phyloP scores from a whole-genome alignment of 306 rosid species.

The Vicia faba region DNA sequence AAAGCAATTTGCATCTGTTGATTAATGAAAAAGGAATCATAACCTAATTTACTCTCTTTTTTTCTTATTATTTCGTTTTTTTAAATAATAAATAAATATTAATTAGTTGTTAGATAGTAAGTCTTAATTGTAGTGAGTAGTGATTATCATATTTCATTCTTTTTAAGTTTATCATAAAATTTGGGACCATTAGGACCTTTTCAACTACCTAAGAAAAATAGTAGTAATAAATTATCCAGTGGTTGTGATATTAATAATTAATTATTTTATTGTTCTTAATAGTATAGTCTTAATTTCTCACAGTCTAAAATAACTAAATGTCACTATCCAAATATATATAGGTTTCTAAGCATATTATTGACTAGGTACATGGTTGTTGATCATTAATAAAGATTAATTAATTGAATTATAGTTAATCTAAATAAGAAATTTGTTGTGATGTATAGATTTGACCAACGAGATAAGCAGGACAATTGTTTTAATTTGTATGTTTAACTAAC shows the following conservation, averaged over 20 bases:
- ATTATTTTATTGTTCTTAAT: conserved; percentile 5
- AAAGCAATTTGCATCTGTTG: conserved; percentile 48
- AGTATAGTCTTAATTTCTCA: not conserved
- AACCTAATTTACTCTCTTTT: conserved; percentile 38
- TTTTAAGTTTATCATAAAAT: conserved; percentile 8
- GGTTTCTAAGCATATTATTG: conserved; percentile 29
- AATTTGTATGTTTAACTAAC: conserved; percentile 30
- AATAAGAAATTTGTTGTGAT: conserved; percentile 24
- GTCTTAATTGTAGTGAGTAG: not conserved
- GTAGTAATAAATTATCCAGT: conserved; percentile 12
- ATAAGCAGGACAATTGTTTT: conserved; percentile 40
- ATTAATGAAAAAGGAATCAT: conserved; percentile 44
- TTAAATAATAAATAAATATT: not conserved
- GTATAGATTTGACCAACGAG: conserved; percentile 39
- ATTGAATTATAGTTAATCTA: not conserved
- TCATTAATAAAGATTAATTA: not conserved
- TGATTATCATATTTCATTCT: not conserved
- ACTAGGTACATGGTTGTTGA: conserved; percentile 34
- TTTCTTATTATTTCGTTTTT: conserved; percentile 9
- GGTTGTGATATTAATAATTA: conserved; percentile 24
- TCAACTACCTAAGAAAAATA: conserved; percentile 25
- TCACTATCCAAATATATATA: conserved; percentile 26
- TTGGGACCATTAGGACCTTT: conserved; percentile 33
- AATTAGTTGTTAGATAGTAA: not conserved
- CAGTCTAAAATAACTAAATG: conserved; percentile 24